These are phyloP conservation scores for Flagelloscypha sp. DNA, from an alignment of 768 basidiomycete genomes.

Conservation along the genomic window DNA sequence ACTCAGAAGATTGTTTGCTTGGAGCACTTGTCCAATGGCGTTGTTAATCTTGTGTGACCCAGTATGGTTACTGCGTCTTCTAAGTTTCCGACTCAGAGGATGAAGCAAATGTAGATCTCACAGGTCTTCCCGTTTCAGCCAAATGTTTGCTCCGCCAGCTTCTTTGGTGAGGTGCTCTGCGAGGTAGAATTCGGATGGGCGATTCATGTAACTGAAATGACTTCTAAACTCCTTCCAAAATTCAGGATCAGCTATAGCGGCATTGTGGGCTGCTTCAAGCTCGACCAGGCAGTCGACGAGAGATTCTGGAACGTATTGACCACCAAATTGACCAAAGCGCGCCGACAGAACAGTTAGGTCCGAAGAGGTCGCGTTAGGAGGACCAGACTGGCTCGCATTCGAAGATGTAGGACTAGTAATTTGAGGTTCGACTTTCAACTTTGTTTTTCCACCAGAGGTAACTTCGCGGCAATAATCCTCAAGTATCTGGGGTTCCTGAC, in stretches of 20 bases:
- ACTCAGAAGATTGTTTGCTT: slow-evolving; percentile 12
- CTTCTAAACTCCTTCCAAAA: slow-evolving; percentile 90
- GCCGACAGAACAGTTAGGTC: slow-evolving; percentile 52
- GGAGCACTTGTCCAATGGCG: slow-evolving; percentile 94
- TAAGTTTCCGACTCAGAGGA: slow-evolving; percentile 1
- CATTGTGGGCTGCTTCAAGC: slow-evolving; percentile 84
- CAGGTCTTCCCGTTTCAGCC: slow-evolving; percentile 96
- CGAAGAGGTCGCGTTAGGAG: slow-evolving; percentile 21
- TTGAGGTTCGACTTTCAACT: slow-evolving; percentile 27
- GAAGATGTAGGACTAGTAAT: slow-evolving; percentile 23
- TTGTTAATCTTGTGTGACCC: slow-evolving; percentile 99
- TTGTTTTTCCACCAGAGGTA: slow-evolving; percentile 21
- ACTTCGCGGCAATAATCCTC: slow-evolving; percentile 72
- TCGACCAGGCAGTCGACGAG: slow-evolving; percentile 89
- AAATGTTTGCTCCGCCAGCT: slow-evolving; percentile 90
- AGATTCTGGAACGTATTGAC: slow-evolving; percentile 95
- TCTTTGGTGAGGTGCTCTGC: slow-evolving; percentile 86
- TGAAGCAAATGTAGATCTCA: slow-evolving; percentile 23
- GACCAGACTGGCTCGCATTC: slow-evolving; percentile 22
- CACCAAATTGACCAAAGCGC: slow-evolving; percentile 92
- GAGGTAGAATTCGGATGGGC: slow-evolving; percentile 86
- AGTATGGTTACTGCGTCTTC: slow-evolving; percentile 72
- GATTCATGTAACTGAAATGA: slow-evolving; percentile 89
- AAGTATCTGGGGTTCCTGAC: slow-evolving; percentile 43
- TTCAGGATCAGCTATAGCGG: slow-evolving; percentile 77